Evolutionary conservation across 495 filamentous ascomycete genomes (phyloP).

Genomic region (Aeminium ludgeri): DNA sequence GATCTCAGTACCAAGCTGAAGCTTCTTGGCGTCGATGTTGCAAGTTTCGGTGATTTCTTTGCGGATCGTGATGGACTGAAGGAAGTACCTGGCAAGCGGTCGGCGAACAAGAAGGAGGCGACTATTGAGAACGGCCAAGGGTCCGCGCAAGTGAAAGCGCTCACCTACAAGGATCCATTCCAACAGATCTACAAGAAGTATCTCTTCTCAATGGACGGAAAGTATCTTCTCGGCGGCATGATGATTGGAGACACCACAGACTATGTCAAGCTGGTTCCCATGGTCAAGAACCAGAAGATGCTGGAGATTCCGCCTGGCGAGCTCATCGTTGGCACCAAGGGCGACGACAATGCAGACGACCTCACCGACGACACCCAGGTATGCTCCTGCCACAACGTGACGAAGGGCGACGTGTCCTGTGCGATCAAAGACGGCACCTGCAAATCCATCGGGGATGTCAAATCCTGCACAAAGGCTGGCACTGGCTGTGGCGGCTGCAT

Average conservation of each 20-base stretch:
- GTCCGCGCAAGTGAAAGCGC: slow-evolving; percentile 54
- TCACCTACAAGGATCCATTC: slow-evolving; percentile 90
- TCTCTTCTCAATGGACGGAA: slow-evolving; percentile 80
- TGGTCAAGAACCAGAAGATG: slow-evolving; percentile 70
- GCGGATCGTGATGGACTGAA: slow-evolving; percentile 79
- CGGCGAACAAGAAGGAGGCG: slow-evolving; percentile 23
- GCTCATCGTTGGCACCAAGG: slow-evolving; percentile 73
- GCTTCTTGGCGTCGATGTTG: slow-evolving; percentile 83
- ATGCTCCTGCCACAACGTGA: slow-evolving; percentile 93
- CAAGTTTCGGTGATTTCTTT: slow-evolving; percentile 93
- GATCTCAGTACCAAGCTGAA: slow-evolving; percentile 93
- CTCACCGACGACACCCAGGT: slow-evolving; percentile 76
- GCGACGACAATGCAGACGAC: slow-evolving; percentile 54
- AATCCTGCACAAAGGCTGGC: slow-evolving; percentile 87
- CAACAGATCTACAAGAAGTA: slow-evolving; percentile 94
- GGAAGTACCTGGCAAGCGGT: slow-evolving; percentile 42
- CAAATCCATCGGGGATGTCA: slow-evolving; percentile 73
- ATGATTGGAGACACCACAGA: slow-evolving; percentile 95
- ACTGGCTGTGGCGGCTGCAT: slow-evolving; percentile 91
- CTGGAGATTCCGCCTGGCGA: slow-evolving; percentile 72
- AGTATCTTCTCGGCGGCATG: slow-evolving; percentile 89
- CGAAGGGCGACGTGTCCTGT: slow-evolving; percentile 54
- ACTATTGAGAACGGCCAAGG: slow-evolving; percentile 32
- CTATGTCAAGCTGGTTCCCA: slow-evolving; percentile 86
- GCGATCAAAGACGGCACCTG: slow-evolving; percentile 67